Percentiles rank a stretch among this genome's conserved stretches.
Evolutionary conservation across 176 grass and related monocot species (phyloP).

Genomic region (Calamus simplicifolius): DNA sequence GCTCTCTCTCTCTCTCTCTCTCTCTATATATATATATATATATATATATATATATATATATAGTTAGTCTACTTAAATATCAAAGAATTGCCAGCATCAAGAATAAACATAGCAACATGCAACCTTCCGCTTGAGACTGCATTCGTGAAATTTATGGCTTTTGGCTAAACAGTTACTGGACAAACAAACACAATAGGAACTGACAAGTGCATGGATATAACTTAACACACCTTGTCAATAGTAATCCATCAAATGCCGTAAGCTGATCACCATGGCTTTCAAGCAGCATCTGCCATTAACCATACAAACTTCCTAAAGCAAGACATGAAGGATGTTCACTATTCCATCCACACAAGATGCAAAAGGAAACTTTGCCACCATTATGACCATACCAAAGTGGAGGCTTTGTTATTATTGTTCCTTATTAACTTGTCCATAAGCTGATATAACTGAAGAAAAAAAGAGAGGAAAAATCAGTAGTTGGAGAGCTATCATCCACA

Average conservation of each 20-base stretch:
- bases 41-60: no score
- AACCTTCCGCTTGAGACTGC: no score
- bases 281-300: constrained; percentile 74
- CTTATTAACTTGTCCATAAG: constrained; percentile 59
- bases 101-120: no score
- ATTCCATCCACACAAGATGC: background rate
- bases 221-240: constrained; percentile 54
- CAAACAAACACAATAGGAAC: no score
- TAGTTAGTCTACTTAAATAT: no score
- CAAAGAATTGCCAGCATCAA: no score
- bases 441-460: constrained; percentile 53
- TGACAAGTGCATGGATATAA: no score
- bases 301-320: constrained; percentile 55
- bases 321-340: constrained; percentile 13
- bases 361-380: background rate
- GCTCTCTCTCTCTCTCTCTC: no score
- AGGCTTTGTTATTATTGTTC: constrained; percentile 38
- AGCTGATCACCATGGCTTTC: constrained; percentile 29
- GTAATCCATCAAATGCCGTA: constrained; percentile 38
- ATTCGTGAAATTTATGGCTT: no score
- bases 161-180: no score
- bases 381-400: constrained; percentile 52
- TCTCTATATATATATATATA: no score
- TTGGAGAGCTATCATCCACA: background rate
- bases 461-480: constrained; percentile 3